A percentile compares a stretch with the other conserved stretches of the same genome.
Evolutionary conservation across 768 basidiomycete species (phyloP).

Genomic region (Rubroboletus satanas): DNA sequence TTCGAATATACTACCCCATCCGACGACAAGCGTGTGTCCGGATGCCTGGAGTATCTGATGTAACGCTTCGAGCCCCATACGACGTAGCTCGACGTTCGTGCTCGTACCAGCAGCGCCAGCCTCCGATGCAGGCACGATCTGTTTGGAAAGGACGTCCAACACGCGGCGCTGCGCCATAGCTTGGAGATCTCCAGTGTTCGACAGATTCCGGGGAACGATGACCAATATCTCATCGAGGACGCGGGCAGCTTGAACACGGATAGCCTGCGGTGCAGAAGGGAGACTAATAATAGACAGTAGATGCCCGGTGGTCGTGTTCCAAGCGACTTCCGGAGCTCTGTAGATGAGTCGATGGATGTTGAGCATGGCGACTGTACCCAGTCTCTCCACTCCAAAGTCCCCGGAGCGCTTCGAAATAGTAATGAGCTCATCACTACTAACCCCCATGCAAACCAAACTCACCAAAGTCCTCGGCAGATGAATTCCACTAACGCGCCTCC

Average conservation of each 20-base stretch:
- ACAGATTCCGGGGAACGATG: constrained; percentile 69
- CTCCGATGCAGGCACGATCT: constrained; percentile 53
- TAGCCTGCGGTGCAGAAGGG: constrained; percentile 62
- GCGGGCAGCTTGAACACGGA: constrained; percentile 86
- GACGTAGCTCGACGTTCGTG: constrained; percentile 69
- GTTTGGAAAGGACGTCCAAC: constrained; percentile 77
- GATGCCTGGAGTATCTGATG: constrained; percentile 88
- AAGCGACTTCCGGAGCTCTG: constrained; percentile 77
- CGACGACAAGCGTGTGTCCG: constrained; percentile 86
- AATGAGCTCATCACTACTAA: neutral
- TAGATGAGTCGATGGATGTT: constrained; percentile 89
- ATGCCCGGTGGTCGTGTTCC: constrained; percentile 78
- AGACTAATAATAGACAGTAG: constrained; percentile 74
- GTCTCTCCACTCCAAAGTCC: constrained; percentile 89
- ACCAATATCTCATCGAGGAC: constrained; percentile 82
- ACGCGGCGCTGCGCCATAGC: constrained; percentile 75
- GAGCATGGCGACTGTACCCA: constrained; percentile 72
- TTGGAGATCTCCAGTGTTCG: constrained; percentile 57
- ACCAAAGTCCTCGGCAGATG: constrained; percentile 77
- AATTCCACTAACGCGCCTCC: constrained; percentile 83
- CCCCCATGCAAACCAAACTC: constrained; percentile 27
- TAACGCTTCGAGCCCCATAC: constrained; percentile 85
- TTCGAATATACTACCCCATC: constrained; percentile 91
- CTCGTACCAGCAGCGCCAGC: constrained; percentile 41
- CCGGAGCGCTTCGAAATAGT: constrained; percentile 61